Base-by-base conservation (phyloP, 192 early-diverging fungal species). In the Coemansia furcata region DNA sequence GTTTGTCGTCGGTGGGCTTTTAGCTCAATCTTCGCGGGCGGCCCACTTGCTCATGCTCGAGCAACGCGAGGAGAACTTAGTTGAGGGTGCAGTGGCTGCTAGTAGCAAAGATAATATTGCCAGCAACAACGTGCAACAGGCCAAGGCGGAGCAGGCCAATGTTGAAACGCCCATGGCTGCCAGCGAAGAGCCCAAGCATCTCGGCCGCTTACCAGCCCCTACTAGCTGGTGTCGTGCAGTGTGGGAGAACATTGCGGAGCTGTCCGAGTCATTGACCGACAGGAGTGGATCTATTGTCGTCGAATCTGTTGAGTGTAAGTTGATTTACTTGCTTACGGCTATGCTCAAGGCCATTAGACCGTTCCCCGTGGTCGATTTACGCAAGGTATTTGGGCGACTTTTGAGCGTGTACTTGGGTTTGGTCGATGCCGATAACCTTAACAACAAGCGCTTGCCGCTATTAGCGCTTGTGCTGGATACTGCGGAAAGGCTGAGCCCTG, bases 201-300 rank as follows among this genome's bases (percentile, higher is more conserved):
- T 78, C n/a, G 57, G 58, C 14, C 76, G 71, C 11, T 60, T 78
- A 42, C 71, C 76, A 11, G 76, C 76, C 15, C 67, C 44, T 21
- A 69, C 76, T 5, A 78, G 76, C 63, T 78, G 76, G 76, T 72
- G 70, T 44, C 76, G 76, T 21, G 76, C 70, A 7, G 62, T 78
- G 11, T 78, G 76, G 76, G 76, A 78, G 43, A 60, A 38, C 19
- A 58, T 72, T 10, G 17, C 59, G 15, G 70, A 72, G 62, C 60
- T 78, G 38, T 23, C 76, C 10, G 63, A 62, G 57, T 68, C 70
- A 26, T 15, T 68, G 62, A 35, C 15, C 4, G 47, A 43, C 35
- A 44, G 26, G 10, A 57, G 36, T 14, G 55, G 62, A 3, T 38
- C 21, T 14, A n/a, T 33, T 5, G 30, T 63, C 7, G 50, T 58